Conservation (phyloP, 2,329 filamentous ascomycete genomes). For the Nothopassalora personata region DNA sequence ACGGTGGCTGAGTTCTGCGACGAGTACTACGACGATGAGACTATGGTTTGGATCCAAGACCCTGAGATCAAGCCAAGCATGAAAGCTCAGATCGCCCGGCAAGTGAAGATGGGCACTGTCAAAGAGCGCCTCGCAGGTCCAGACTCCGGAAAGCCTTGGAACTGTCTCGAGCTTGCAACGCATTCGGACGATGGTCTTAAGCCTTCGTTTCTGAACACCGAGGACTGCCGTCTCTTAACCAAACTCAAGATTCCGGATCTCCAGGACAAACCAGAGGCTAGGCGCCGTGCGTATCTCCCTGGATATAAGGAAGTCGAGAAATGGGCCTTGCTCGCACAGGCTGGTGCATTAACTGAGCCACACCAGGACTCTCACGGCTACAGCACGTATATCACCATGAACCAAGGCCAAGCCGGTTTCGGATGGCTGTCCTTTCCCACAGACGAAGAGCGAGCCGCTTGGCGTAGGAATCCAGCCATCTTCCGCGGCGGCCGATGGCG, state of each 20-base stretch:
- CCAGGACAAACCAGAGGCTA: slow-evolving; percentile 19
- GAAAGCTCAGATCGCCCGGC: slow-evolving; percentile 8
- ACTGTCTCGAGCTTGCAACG: slow-evolving; percentile 30
- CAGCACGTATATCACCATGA: slow-evolving; percentile 32
- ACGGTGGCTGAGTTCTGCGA: slow-evolving; percentile 23
- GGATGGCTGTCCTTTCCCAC: slow-evolving; percentile 30
- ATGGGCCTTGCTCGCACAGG: slow-evolving; percentile 31
- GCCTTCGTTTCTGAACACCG: slow-evolving; percentile 29
- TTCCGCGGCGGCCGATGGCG: slow-evolving; percentile 27
- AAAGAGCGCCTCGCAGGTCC: slow-evolving; percentile 24
- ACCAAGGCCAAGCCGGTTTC: slow-evolving; percentile 30
- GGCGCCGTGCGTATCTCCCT: slow-evolving; percentile 24
- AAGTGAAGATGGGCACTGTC: slow-evolving; percentile 22
- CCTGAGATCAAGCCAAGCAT: slow-evolving; percentile 14
- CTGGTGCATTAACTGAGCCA: slow-evolving; percentile 31
- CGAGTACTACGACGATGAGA: slow-evolving; percentile 30
- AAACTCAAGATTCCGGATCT: slow-evolving; percentile 29
- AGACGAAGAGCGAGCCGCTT: slow-evolving; percentile 22
- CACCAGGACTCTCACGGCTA: slow-evolving; percentile 34
- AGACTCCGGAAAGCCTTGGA: slow-evolving; percentile 24
- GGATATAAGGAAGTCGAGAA: slow-evolving; percentile 34
- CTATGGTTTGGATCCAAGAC: slow-evolving; percentile 28
- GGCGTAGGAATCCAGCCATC: slow-evolving; percentile 16
- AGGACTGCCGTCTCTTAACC: slow-evolving; percentile 30
- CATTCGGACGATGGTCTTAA: slow-evolving; percentile 30